Evolutionary conservation across 2,329 filamentous ascomycete species (phyloP), one percentile per base, ranked within the genome.

Genomic region (Tolypocladium album): DNA sequence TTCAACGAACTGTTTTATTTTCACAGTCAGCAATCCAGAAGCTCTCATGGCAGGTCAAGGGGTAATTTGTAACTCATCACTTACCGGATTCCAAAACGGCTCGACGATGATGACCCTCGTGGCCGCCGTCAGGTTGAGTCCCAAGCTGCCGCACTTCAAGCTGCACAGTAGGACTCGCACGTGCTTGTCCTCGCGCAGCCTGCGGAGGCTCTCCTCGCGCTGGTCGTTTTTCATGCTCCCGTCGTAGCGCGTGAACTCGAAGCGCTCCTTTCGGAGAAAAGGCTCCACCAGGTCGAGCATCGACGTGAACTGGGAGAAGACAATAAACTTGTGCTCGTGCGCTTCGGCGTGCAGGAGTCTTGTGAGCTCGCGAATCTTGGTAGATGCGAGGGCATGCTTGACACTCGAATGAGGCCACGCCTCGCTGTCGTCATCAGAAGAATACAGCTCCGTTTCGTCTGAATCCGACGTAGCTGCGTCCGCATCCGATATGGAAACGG

Each of bases 201-300:
- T 83, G 60, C 88, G 80, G 22, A 99, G 81, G 64, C 90, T 92
- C 38, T 89, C 90, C 75, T 99, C 94, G 58, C 94, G 90, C 59
- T 86, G 84, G 68, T 97, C 93, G 70, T 97, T 97, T 70, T 86
- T 85, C 94, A 99, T 99, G 67, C 86, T 85, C 60, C 94, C 94
- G 71, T 99, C 94, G 74, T 99, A 99, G 59, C 94, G 89, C 20
- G 90, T 90, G 70, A 88, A 96, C 62, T 82, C 82, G 72, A 96
- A 88, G 17, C 86, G 84, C 17, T 88, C 86, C 56, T 85, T 82
- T 55, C 82, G 81, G 61, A 99, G 80, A 74, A 97, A 97, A 2
- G 94, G 94, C 71, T 97, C 92, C 63, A 99, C 87, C 36, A 97
- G 86, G 76, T 97, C 90, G 55, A 99, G 85, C 94, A 99, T 99